Base-by-base conservation (phyloP, 2,329 filamentous ascomycete genomes). In the Proliferodiscus dingleyae region DNA sequence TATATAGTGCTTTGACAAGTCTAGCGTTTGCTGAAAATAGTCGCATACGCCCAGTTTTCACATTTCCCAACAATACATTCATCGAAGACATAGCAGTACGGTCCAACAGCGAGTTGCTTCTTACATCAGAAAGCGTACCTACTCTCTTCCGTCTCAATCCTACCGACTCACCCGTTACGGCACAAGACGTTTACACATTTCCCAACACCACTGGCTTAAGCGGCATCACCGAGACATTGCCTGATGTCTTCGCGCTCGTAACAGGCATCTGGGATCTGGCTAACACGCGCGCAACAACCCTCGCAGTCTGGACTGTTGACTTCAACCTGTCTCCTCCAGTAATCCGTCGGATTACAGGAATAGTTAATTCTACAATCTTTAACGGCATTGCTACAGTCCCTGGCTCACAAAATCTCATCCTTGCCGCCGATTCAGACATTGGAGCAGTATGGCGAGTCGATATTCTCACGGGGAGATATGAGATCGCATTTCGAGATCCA, bases 351-450 rank as follows among this genome's bases (percentile, higher is more conserved):
- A n/a, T n/a, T n/a, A n/a, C n/a, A n/a, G n/a, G n/a, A n/a, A n/a
- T n/a, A n/a, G n/a, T n/a, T n/a, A 30, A 30, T n/a, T 11, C 28
- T 10, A n/a, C 10, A 24, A 24, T 28, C 15, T 10, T 41, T 4
- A 41, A 41, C 28, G 39, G 39, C 16, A 15, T 41, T n/a, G 39
- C 10, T 3, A 15, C 39, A 10, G 24, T 41, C 15, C 39, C 39
- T 1, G n/a, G 10, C 10, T 10, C 8, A 3, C 24, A 23, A 11
- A 19, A 26, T 11, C 4, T 41, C 39, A 16, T 41, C 11, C 39
- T 41, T 11, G 13, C n/a, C n/a, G 24, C 39, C 13, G 39, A 41
- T 18, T 41, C 39, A 11, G 22, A 16, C 16, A 18, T 7, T 4
- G 39, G 23, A 10, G 11, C 15, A 30, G 22, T 41, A 16, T 41